Conservation (phyloP, 768 basidiomycete species). For the Hygrocybe coccinea region DNA sequence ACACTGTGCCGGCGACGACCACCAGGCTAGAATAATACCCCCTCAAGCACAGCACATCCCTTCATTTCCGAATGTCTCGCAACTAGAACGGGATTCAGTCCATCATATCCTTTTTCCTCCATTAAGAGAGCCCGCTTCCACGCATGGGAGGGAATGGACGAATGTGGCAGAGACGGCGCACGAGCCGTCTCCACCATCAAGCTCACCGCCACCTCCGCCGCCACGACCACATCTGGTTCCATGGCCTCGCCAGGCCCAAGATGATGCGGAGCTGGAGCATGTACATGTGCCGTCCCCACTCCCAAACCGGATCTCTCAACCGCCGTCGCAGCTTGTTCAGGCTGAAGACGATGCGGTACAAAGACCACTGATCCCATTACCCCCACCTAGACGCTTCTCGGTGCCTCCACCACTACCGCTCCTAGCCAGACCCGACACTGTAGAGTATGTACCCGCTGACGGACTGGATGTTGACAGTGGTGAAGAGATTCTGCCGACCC, state of each 20-base stretch:
- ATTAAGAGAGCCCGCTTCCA: neutral
- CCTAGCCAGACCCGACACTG: constrained; percentile 14
- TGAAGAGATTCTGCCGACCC: constrained; percentile 7
- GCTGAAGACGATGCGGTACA: neutral
- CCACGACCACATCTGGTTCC: neutral
- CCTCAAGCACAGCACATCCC: too few relatives aligned
- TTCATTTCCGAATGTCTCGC: too few relatives aligned
- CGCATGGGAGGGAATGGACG: too few relatives aligned
- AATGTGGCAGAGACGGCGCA: neutral
- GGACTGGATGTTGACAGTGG: neutral
- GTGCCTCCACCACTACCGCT: constrained; percentile 4
- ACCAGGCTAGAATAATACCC: too few relatives aligned
- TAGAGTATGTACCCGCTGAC: constrained; percentile 7
- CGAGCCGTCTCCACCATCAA: neutral
- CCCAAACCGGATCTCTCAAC: too few relatives aligned
- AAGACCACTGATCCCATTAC: constrained; percentile 8
- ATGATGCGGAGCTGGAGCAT: neutral
- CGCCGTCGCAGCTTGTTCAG: neutral
- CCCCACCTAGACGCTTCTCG: neutral
- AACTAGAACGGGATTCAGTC: too few relatives aligned
- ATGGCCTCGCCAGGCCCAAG: neutral
- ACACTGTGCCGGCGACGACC: too few relatives aligned
- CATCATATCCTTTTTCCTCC: neutral
- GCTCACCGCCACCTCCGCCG: neutral
- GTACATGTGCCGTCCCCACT: neutral